Percentiles rank a stretch among this genome's conserved stretches.
Evolutionary conservation across 2,329 filamentous ascomycete species (phyloP).

Genomic region (Macroventuria anomochaeta): DNA sequence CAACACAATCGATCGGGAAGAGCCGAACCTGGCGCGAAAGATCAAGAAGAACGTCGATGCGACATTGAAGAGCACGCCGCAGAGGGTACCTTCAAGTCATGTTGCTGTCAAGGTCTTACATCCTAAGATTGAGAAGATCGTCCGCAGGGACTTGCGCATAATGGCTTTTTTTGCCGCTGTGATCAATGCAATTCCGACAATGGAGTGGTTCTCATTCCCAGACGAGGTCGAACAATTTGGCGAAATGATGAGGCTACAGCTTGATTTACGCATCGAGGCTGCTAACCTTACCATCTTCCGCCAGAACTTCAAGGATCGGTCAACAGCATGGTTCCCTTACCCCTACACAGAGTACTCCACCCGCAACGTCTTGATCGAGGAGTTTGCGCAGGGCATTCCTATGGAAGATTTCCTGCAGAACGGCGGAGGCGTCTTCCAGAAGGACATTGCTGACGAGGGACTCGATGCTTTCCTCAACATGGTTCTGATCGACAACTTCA

Average conservation of each 20-base stretch:
- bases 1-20: constrained; percentile 59
- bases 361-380: constrained; percentile 88
- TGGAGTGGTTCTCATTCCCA: constrained; percentile 95
- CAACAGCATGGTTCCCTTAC: constrained; percentile 96
- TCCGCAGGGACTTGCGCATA: constrained; percentile 88
- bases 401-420: constrained; percentile 88
- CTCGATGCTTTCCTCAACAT: constrained; percentile 96
- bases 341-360: constrained; percentile 93
- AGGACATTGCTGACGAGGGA: constrained; percentile 93
- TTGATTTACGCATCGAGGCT: constrained; percentile 93
- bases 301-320: constrained; percentile 85
- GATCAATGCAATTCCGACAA: constrained; percentile 87
- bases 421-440: constrained; percentile 89
- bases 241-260: constrained; percentile 98
- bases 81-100: constrained; percentile 85
- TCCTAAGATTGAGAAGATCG: constrained; percentile 85
- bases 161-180: constrained; percentile 89
- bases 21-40: constrained; percentile 68
- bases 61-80: constrained; percentile 83
- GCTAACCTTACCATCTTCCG: constrained; percentile 89
- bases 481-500: constrained; percentile 96
- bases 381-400: constrained; percentile 94
- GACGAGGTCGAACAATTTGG: constrained; percentile 95
- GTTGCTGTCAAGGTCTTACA: constrained; percentile 97
- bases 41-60: constrained; percentile 83